Evolutionary conservation across 495 filamentous ascomycete genomes (phyloP).

Genomic region (Lasiosphaeris hirsuta): DNA sequence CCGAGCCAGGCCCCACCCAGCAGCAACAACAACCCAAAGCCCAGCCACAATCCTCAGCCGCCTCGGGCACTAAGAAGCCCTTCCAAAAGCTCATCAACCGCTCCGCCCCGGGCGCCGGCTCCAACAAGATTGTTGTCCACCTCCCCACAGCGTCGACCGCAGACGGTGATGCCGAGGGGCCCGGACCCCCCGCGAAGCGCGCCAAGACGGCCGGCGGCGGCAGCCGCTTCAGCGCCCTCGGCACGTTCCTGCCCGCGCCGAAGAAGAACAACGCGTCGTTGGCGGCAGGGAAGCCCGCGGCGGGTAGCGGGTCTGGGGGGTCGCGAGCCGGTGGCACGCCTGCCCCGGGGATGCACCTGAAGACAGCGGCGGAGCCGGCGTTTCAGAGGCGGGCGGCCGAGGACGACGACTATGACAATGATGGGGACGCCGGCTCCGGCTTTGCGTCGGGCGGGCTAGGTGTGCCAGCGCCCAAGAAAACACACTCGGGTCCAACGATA

Average conservation of each 20-base stretch:
- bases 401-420: constrained; percentile 22
- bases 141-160: constrained; percentile 47
- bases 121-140: constrained; percentile 69
- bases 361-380: constrained; percentile 73
- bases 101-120: constrained; percentile 57
- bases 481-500: constrained; percentile 35
- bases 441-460: constrained; percentile 13
- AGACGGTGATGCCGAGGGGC: constrained; percentile 35
- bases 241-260: constrained; percentile 81
- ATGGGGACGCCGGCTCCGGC: constrained; percentile 12
- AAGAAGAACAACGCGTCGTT: constrained; percentile 48
- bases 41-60: constrained; percentile 28
- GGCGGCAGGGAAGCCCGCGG: neutral
- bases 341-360: constrained; percentile 61
- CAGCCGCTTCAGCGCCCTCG: constrained; percentile 70
- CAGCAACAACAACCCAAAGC: constrained; percentile 27
- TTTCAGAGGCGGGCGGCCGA: constrained; percentile 56
- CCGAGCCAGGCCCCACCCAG: constrained; percentile 58
- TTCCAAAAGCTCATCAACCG: constrained; percentile 77
- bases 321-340: constrained; percentile 36
- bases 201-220: constrained; percentile 50
- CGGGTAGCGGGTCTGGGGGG: neutral
- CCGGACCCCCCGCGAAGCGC: constrained; percentile 68
- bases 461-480: constrained; percentile 28
- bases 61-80: constrained; percentile 43